Evolutionary conservation across 2,329 filamentous ascomycete species (phyloP).

Genomic region (Fusarium euwallaceae): DNA sequence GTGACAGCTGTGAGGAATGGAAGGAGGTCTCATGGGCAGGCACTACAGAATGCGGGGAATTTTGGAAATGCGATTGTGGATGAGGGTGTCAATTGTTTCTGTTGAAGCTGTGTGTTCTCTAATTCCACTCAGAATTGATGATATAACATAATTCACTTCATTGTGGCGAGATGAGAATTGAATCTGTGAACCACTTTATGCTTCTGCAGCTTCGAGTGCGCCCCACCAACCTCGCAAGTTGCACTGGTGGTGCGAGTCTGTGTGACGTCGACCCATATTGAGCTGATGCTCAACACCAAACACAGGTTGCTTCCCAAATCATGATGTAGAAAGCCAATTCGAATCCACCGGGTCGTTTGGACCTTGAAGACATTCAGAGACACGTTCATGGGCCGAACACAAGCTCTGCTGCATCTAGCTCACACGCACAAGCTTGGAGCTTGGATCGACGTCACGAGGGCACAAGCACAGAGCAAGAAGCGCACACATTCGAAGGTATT

Average conservation of each 20-base stretch:
- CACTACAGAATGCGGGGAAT: not conserved
- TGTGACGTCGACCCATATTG: slow-evolving; percentile 30
- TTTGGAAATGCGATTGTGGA: not conserved
- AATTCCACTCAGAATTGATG: too few relatives aligned
- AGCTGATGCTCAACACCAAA: slow-evolving; percentile 7
- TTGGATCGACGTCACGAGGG: slow-evolving; percentile 13
- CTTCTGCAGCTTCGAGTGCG: not conserved
- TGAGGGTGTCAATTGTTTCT: not conserved
- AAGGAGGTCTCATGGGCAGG: not conserved
- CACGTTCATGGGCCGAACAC: not conserved
- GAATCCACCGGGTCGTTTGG: not conserved
- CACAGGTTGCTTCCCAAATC: slow-evolving; percentile 15
- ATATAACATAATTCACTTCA: not conserved
- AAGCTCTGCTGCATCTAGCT: not conserved
- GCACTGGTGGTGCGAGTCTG: not conserved
- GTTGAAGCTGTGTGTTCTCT: not conserved
- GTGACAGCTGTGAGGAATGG: slow-evolving; percentile 12
- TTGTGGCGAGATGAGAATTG: not conserved
- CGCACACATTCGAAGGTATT: slow-evolving; percentile 25
- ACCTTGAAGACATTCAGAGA: not conserved
- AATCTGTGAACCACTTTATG: not conserved
- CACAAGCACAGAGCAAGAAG: slow-evolving; percentile 10
- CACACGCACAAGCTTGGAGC: not conserved
- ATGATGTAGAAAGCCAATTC: not conserved
- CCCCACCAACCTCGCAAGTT: not conserved